Conservation (phyloP, 2,329 filamentous ascomycete genomes). For the Penicillium crustosum region DNA sequence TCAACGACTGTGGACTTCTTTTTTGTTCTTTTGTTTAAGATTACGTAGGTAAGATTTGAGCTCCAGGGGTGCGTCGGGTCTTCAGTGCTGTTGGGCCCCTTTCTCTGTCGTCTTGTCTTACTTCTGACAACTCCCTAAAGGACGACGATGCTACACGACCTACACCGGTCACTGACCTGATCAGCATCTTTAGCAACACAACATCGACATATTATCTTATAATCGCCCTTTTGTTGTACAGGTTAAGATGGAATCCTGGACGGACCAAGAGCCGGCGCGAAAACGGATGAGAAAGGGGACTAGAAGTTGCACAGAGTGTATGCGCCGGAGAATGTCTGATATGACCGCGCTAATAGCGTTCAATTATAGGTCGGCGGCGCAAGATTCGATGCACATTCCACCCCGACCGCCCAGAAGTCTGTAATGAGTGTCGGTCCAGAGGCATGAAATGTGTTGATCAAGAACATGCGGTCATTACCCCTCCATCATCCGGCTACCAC, state of each 20-base stretch:
- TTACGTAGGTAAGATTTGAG: not conserved
- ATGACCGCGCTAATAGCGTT: not conserved
- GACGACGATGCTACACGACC: not conserved
- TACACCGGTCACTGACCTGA: not conserved
- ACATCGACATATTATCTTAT: not conserved
- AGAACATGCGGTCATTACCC: slow-evolving; percentile 27
- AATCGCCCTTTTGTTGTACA: not conserved
- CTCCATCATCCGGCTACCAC: not conserved
- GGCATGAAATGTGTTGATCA: slow-evolving; percentile 43
- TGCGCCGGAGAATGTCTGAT: slow-evolving; percentile 2
- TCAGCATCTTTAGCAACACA: not conserved
- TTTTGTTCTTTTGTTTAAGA: not conserved
- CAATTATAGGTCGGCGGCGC: slow-evolving; percentile 36
- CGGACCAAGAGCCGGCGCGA: slow-evolving; percentile 36
- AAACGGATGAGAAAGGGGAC: slow-evolving; percentile 48
- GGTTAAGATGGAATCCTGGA: slow-evolving; percentile 22
- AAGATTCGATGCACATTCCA: slow-evolving; percentile 47
- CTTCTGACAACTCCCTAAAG: not conserved
- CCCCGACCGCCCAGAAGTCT: slow-evolving; percentile 32
- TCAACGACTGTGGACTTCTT: not conserved
- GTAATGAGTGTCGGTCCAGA: slow-evolving; percentile 44
- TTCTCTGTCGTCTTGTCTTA: not conserved
- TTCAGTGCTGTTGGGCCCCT: not conserved
- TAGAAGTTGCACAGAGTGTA: slow-evolving; percentile 46
- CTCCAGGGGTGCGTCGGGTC: not conserved